These are phyloP conservation scores for Aspergillus transmontanensis DNA, from an alignment of 2,329 filamentous ascomycete genomes.

Conservation along the genomic window DNA sequence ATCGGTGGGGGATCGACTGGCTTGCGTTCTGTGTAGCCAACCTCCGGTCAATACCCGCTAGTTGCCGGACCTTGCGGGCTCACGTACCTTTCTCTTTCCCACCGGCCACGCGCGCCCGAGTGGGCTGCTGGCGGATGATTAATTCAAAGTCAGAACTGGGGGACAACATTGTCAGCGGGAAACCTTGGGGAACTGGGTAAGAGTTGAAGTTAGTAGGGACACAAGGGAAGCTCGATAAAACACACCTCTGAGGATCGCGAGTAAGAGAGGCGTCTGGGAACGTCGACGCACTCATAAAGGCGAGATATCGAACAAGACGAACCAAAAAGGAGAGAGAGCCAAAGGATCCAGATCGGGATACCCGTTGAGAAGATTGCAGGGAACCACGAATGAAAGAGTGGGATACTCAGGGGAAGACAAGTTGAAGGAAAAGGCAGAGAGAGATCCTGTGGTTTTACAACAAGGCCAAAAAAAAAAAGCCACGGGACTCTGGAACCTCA, in stretches of 20 bases:
- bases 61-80: neutral
- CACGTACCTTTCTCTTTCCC: constrained; percentile 73
- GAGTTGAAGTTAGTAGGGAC: constrained; percentile 27
- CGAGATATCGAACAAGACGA: constrained; percentile 24
- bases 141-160: constrained; percentile 60
- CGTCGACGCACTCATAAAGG: constrained; percentile 47
- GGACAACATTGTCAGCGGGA: constrained; percentile 44
- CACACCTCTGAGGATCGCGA: constrained; percentile 46
- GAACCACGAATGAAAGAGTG: constrained; percentile 28
- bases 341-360: constrained; percentile 26
- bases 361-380: constrained; percentile 23
- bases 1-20: constrained; percentile 84
- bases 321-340: constrained; percentile 16
- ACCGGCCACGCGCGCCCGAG: constrained; percentile 67
- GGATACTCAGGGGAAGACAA: constrained; percentile 20
- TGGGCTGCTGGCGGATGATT: constrained; percentile 67
- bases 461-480: constrained; percentile 21
- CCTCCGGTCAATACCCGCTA: neutral
- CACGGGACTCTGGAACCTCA: constrained; percentile 30
- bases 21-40: constrained; percentile 66
- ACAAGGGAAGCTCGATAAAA: constrained; percentile 18
- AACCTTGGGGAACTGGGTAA: constrained; percentile 32
- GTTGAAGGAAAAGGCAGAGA: constrained; percentile 22
- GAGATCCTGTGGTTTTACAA: constrained; percentile 28
- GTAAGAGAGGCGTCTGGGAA: constrained; percentile 45